These are phyloP conservation scores for Candida gigantensis DNA, from an alignment of 1,139 yeast species.

Conservation along the genomic window DNA sequence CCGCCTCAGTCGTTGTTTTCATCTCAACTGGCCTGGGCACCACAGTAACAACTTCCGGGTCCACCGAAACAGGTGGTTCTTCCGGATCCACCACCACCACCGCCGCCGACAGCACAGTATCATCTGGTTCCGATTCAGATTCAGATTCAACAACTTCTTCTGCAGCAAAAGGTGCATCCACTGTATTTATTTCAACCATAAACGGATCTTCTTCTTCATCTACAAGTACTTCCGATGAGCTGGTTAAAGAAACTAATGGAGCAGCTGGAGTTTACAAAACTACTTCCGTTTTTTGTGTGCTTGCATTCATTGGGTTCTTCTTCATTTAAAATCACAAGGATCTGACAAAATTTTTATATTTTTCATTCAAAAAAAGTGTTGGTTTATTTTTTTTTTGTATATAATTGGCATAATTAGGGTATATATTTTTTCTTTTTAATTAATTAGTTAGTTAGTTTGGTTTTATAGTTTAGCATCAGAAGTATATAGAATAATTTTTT, in stretches of 20 bases:
- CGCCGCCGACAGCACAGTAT: too few species aligned
- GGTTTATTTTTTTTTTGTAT: too few species aligned
- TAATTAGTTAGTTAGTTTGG: too few species aligned
- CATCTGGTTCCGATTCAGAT: conserved; percentile 2
- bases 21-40: neutral
- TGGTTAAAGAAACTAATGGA: conserved; percentile 5
- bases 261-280: conserved; percentile 2
- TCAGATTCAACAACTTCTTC: conserved; percentile 1
- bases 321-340: conserved; percentile 3
- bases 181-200: conserved; percentile 3
- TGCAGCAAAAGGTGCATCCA: neutral
- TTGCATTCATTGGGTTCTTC: conserved; percentile 10
- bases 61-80: neutral
- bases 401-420: too few species aligned
- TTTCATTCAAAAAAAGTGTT: too few species aligned
- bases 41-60: neutral
- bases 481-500: too few species aligned
- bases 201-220: neutral
- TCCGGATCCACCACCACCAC: too few species aligned
- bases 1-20: conserved; percentile 4
- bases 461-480: too few species aligned
- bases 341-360: too few species aligned
- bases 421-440: too few species aligned
- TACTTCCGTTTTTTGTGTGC: conserved; percentile 5
- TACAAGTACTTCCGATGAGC: conserved; percentile 1